Conservation (phyloP, 1,284 basidiomycete genomes). For the Athelia psychrophila region DNA sequence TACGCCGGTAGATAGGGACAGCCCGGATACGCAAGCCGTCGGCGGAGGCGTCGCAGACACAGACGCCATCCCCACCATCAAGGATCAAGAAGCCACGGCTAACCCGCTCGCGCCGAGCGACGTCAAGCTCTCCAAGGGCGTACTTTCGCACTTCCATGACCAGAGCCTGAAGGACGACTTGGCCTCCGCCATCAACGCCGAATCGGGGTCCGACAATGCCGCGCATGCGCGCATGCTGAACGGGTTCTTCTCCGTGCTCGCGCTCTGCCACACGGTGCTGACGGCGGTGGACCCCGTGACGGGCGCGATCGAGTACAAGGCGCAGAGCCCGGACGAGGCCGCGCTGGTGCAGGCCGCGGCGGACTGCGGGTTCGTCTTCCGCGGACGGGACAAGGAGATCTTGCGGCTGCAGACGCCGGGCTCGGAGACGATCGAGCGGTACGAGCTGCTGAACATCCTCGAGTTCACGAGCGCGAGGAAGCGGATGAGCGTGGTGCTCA, state of each 20-base stretch:
- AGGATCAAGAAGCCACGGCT: too few species aligned
- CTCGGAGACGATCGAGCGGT: conserved; percentile 71
- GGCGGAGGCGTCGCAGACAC: neutral
- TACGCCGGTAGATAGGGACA: conserved; percentile 24
- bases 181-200: conserved; percentile 40
- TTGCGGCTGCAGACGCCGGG: conserved; percentile 85
- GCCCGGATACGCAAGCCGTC: too few species aligned
- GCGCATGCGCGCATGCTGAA: conserved; percentile 74
- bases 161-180: conserved; percentile 48
- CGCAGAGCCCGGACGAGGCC: conserved; percentile 95
- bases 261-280: conserved; percentile 96
- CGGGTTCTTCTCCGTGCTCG: conserved; percentile 92
- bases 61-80: neutral
- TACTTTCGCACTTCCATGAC: conserved; percentile 57
- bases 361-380: conserved; percentile 92
- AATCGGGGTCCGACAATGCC: conserved; percentile 56
- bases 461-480: conserved; percentile 96
- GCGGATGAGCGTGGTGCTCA: conserved; percentile 91
- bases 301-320: conserved; percentile 88
- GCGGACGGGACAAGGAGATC: conserved; percentile 81
- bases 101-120: too few species aligned
- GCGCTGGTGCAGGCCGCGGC: conserved; percentile 98
- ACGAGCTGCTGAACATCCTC: conserved; percentile 90
- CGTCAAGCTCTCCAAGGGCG: conserved; percentile 39
- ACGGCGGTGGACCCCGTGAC: conserved; percentile 67